Conservation (phyloP, 768 basidiomycete genomes). For the Rhodotorula diobovata region DNA sequence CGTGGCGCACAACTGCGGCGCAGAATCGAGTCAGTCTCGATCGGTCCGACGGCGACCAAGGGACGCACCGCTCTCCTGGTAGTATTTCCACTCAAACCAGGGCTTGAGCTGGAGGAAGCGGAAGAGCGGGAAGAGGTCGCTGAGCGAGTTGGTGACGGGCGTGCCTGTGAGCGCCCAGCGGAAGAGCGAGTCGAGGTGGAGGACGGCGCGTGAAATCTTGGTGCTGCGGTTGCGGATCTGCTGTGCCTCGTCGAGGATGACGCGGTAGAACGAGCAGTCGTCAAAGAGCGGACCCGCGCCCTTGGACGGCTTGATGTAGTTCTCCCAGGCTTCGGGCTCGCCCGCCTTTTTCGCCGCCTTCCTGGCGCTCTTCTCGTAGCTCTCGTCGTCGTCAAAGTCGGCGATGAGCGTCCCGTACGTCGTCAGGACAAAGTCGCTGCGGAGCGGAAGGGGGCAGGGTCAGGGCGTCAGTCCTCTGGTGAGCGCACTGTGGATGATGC, state of each 20-base stretch:
- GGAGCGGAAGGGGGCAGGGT: not conserved
- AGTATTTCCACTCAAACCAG: constrained; percentile 63
- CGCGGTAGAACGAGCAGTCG: constrained; percentile 46
- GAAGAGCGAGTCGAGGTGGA: constrained; percentile 55
- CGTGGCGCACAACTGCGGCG: constrained; percentile 39
- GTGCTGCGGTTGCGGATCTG: constrained; percentile 47
- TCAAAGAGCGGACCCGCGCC: constrained; percentile 45
- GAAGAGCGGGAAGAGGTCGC: constrained; percentile 71
- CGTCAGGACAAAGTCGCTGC: constrained; percentile 62
- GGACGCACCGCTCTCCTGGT: constrained; percentile 52
- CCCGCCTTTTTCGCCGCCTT: not conserved
- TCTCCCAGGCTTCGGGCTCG: constrained; percentile 10
- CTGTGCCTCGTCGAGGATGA: constrained; percentile 55
- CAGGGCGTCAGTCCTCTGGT: no score
- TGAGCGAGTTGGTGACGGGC: constrained; percentile 69
- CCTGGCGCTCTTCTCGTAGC: not conserved
- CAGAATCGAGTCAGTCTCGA: not conserved
- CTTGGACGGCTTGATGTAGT: constrained; percentile 29
- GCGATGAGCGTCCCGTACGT: constrained; percentile 51
- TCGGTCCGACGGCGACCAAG: not conserved
- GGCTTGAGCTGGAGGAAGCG: constrained; percentile 60
- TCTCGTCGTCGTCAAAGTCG: constrained; percentile 14
- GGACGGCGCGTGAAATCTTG: constrained; percentile 56
- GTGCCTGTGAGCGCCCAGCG: constrained; percentile 73
- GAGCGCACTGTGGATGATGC: no score